phyloP scores from a whole-genome alignment of 2,329 filamentous ascomycete species.

The Alternaria arbusti region DNA sequence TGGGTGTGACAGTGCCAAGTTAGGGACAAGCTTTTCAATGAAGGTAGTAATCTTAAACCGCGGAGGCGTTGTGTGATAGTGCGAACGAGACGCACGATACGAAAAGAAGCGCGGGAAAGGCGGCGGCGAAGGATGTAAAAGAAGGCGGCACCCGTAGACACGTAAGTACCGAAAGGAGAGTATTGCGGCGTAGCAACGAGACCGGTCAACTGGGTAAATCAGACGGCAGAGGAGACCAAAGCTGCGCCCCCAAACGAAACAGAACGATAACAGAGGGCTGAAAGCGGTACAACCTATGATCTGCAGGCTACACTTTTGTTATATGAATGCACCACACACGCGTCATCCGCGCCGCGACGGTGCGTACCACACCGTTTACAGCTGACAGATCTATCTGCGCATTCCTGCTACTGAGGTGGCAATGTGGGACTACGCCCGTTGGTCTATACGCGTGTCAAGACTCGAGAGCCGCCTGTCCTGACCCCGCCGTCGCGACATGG shows the following conservation, averaged over 20 bases:
- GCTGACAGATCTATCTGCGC: slow-evolving; percentile 3
- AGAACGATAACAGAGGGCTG: slow-evolving; percentile 29
- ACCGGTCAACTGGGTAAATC: slow-evolving; percentile 23
- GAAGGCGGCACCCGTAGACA: slow-evolving; percentile 13
- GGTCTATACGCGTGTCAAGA: slow-evolving; percentile 24
- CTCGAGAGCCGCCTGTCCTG: slow-evolving; percentile 18
- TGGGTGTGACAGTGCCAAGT: slow-evolving; percentile 8
- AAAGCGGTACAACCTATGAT: slow-evolving; percentile 37
- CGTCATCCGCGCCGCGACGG: slow-evolving; percentile 29
- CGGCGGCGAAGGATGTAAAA: slow-evolving; percentile 15
- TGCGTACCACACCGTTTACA: slow-evolving; percentile 20
- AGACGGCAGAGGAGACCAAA: slow-evolving; percentile 21
- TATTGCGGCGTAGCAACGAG: slow-evolving; percentile 23
- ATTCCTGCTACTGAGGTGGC: slow-evolving; percentile 21
- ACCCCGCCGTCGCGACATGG: slow-evolving; percentile 25
- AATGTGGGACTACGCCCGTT: slow-evolving; percentile 19
- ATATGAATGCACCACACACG: slow-evolving; percentile 40
- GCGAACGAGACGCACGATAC: slow-evolving; percentile 6
- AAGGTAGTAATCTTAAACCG: neutral
- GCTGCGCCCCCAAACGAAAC: slow-evolving; percentile 29
- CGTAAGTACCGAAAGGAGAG: slow-evolving; percentile 9
- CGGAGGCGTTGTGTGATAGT: slow-evolving; percentile 6
- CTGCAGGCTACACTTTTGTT: slow-evolving; percentile 39
- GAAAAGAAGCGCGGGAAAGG: slow-evolving; percentile 14
- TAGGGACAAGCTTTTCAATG: slow-evolving; percentile 6